Evolutionary conservation across 768 basidiomycete genomes (phyloP).

Genomic region (Xerocomus potaroensis): DNA sequence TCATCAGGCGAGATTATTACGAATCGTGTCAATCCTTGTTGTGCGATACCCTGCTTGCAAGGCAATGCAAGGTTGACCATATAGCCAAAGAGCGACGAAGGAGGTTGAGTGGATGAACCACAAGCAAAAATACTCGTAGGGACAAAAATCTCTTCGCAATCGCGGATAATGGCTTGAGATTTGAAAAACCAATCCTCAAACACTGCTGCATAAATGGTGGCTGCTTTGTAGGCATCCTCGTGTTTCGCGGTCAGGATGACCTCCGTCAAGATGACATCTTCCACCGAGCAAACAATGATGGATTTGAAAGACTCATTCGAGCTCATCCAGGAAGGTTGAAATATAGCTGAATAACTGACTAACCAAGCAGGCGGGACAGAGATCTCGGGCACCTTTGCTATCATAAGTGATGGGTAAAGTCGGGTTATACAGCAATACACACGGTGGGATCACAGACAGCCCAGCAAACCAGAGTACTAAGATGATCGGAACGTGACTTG

Average conservation of each 20-base stretch:
- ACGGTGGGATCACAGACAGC: slow-evolving; percentile 38
- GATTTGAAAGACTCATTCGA: slow-evolving; percentile 10
- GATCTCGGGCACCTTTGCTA: slow-evolving; percentile 30
- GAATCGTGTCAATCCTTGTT: slow-evolving; percentile 47
- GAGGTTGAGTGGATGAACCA: slow-evolving; percentile 5
- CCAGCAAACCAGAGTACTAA: slow-evolving; percentile 31
- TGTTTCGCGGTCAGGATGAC: slow-evolving; percentile 52
- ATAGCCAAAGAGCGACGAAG: slow-evolving; percentile 33
- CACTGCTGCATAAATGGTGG: slow-evolving; percentile 28
- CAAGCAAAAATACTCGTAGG: slow-evolving; percentile 19
- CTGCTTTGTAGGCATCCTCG: slow-evolving; percentile 43
- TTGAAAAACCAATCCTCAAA: slow-evolving; percentile 44
- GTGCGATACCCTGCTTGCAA: slow-evolving; percentile 63
- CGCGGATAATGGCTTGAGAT: slow-evolving; percentile 46
- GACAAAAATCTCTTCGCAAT: slow-evolving; percentile 40
- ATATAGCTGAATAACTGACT: slow-evolving; percentile 33
- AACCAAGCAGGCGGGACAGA: slow-evolving; percentile 41
- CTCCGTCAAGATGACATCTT: slow-evolving; percentile 42
- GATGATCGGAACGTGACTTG: neutral
- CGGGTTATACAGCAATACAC: slow-evolving; percentile 8
- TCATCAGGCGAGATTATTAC: slow-evolving; percentile 39
- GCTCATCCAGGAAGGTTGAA: slow-evolving; percentile 21
- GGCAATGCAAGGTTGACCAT: slow-evolving; percentile 63
- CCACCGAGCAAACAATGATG: slow-evolving; percentile 19
- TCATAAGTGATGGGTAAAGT: slow-evolving; percentile 20